Conservation (phyloP, 805 yeast genomes). For the Saccharomyces kudriavzevii region DNA sequence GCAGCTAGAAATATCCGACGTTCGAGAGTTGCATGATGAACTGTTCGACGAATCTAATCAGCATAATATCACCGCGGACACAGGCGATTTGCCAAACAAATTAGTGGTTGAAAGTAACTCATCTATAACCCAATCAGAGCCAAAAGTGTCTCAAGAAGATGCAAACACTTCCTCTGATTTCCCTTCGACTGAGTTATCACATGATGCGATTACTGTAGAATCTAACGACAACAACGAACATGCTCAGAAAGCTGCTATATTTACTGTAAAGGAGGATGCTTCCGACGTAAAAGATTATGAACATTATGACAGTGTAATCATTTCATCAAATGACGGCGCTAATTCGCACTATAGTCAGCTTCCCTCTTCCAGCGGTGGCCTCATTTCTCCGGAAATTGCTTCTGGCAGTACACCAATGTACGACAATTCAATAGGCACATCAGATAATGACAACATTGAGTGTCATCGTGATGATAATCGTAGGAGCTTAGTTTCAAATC, state of each 20-base stretch:
- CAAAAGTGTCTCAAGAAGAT: not conserved
- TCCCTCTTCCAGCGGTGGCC: not conserved
- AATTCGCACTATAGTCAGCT: not conserved
- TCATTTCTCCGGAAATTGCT: not conserved
- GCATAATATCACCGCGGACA: not conserved
- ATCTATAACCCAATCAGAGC: not conserved
- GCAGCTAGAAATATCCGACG: not conserved
- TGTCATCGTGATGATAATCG: not conserved
- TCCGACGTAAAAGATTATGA: not conserved
- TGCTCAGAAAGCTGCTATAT: not conserved
- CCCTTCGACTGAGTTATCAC: not conserved
- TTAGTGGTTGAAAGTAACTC: not conserved
- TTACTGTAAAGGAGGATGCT: not conserved
- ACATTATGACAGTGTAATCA: not conserved
- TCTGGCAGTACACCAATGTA: not conserved
- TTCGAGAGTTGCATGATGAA: not conserved
- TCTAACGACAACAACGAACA: not conserved
- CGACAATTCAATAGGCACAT: not conserved
- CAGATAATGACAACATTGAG: not conserved
- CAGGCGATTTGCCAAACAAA: not conserved
- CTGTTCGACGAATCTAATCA: not conserved
- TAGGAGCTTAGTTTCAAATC: not conserved
- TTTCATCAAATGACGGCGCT: not conserved
- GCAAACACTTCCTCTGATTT: not conserved
- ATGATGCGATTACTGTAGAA: not conserved